Evolutionary conservation across 1,139 yeast species (phyloP).

Genomic region (Pichia inconspicua): DNA sequence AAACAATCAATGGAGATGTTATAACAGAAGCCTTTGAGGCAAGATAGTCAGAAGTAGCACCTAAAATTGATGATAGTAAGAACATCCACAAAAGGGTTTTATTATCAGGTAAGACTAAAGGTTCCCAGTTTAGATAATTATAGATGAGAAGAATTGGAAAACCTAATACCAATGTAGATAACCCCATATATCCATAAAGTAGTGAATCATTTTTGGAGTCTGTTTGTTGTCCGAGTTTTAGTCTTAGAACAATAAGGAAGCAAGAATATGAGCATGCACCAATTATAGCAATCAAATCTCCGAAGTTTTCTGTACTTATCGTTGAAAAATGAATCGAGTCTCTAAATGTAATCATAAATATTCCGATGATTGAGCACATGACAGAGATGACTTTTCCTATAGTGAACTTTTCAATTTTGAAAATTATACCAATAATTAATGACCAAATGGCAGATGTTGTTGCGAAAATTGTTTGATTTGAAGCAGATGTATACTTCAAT

Average conservation of each 20-base stretch:
- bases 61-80: slow-evolving; percentile 37
- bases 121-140: slow-evolving; percentile 33
- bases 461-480: slow-evolving; percentile 45
- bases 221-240: slow-evolving; percentile 38
- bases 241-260: slow-evolving; percentile 38
- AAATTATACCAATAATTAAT: slow-evolving; percentile 35
- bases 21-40: slow-evolving; percentile 44
- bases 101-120: slow-evolving; percentile 39
- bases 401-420: slow-evolving; percentile 38
- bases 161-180: slow-evolving; percentile 34
- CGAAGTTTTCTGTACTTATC: slow-evolving; percentile 31
- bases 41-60: slow-evolving; percentile 43
- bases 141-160: slow-evolving; percentile 34
- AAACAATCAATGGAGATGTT: slow-evolving; percentile 47
- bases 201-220: slow-evolving; percentile 40
- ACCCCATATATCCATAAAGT: slow-evolving; percentile 42
- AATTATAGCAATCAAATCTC: slow-evolving; percentile 38
- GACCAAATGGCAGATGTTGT: slow-evolving; percentile 48
- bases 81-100: slow-evolving; percentile 32
- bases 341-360: slow-evolving; percentile 38
- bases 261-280: slow-evolving; percentile 44
- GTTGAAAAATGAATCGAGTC: neutral
- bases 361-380: slow-evolving; percentile 40
- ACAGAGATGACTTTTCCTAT: slow-evolving; percentile 39
- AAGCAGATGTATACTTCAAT: slow-evolving; percentile 44